phyloP scores from a whole-genome alignment of 805 yeast genomes.

The Candida sanyiensis region DNA sequence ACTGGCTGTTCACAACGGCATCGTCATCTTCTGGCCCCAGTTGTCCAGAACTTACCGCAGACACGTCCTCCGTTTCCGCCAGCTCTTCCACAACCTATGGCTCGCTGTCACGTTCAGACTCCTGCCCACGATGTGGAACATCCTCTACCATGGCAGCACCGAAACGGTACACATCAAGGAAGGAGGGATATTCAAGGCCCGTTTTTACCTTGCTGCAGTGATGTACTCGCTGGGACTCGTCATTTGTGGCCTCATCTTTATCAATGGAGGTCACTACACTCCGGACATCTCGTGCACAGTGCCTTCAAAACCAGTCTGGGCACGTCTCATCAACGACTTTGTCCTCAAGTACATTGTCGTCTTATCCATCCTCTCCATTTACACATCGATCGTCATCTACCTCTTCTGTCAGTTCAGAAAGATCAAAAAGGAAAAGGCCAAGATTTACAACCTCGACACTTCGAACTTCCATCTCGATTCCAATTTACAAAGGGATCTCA shows the following conservation, averaged over 20 bases:
- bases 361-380: conserved; percentile 13
- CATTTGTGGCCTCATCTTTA: conserved; percentile 10
- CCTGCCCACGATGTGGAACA: background rate
- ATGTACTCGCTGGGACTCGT: background rate
- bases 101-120: background rate
- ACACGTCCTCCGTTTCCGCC: conserved; percentile 8
- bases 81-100: conserved; percentile 6
- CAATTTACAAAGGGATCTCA: conserved; percentile 17
- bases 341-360: conserved; percentile 16
- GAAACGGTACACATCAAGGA: conserved; percentile 13
- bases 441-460: conserved; percentile 6
- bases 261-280: conserved; percentile 11
- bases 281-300: conserved; percentile 16
- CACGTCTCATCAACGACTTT: conserved; percentile 17
- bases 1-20: conserved; percentile 20
- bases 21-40: conserved; percentile 17
- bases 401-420: conserved; percentile 10
- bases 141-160: background rate
- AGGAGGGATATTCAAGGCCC: conserved; percentile 20
- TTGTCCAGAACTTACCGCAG: conserved; percentile 10
- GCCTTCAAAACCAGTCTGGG: conserved; percentile 19
- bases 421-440: conserved; percentile 13
- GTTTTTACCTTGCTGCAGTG: conserved; percentile 3
- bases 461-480: conserved; percentile 2
- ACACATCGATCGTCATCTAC: conserved; percentile 16